A percentile compares a stretch with the other conserved stretches of the same genome.
These are phyloP conservation scores for Coffea eugenioides DNA, from an alignment of 257 asterid genomes.

Conservation along the genomic window DNA sequence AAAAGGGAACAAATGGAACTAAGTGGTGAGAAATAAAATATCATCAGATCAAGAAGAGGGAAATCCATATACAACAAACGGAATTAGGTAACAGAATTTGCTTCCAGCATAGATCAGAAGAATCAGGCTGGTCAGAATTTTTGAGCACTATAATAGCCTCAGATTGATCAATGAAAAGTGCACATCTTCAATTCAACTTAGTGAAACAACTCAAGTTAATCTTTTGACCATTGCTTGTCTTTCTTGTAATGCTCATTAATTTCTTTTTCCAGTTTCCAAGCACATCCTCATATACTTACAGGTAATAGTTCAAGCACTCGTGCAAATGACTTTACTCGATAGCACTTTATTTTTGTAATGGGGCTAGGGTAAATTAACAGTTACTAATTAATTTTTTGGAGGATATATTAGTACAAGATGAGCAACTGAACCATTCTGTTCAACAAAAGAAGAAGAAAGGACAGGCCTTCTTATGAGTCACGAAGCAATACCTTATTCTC, in stretches of 20 bases:
- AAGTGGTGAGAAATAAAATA: not conserved
- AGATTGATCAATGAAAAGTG: not conserved
- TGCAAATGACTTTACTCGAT: not conserved
- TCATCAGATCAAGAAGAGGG: not conserved
- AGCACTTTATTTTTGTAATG: not conserved
- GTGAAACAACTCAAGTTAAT: not conserved
- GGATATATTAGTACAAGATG: not conserved
- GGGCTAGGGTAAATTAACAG: not conserved
- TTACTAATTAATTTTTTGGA: not conserved
- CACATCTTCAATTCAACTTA: not conserved
- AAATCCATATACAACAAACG: not conserved
- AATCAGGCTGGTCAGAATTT: not conserved
- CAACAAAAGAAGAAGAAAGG: not conserved
- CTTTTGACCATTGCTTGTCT: too few relatives aligned
- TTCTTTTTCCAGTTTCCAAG: not conserved
- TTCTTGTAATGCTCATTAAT: not conserved
- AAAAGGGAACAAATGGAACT: not conserved
- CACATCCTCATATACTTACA: not conserved
- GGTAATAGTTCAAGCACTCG: not conserved
- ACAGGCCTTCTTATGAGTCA: not conserved
- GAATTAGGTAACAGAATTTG: not conserved
- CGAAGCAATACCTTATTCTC: conserved; percentile 67
- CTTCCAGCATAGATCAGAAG: not conserved
- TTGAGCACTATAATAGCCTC: not conserved
- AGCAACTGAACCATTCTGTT: not conserved